phyloP scores from a whole-genome alignment of 2,329 filamentous ascomycete genomes.

The Aureobasidium sp. region DNA sequence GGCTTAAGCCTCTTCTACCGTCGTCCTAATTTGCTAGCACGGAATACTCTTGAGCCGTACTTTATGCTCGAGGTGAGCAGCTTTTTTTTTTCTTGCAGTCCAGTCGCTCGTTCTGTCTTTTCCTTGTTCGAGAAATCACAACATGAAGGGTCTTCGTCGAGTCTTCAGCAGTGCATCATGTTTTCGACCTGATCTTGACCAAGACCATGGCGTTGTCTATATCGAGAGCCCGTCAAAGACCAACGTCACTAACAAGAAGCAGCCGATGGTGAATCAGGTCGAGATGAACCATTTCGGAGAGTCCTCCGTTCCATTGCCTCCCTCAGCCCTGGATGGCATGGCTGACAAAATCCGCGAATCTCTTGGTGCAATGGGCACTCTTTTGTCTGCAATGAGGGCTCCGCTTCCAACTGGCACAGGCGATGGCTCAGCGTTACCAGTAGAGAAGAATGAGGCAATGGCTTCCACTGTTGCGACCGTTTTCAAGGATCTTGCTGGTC shows the following conservation, averaged over 20 bases:
- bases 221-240: not conserved
- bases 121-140: not conserved
- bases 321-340: conserved; percentile 19
- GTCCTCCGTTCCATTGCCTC: conserved; percentile 12
- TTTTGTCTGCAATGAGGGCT: conserved; percentile 24
- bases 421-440: conserved; percentile 33
- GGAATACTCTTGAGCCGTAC: not conserved
- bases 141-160: conserved; percentile 9
- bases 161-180: conserved; percentile 4
- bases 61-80: conserved; percentile 1
- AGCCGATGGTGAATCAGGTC: conserved; percentile 8
- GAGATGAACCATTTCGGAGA: conserved; percentile 10
- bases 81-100: not conserved
- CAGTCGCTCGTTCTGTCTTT: not conserved
- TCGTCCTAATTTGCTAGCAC: not conserved
- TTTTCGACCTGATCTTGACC: not conserved
- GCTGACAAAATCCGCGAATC: conserved; percentile 18
- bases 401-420: conserved; percentile 32
- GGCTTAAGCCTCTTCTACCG: not conserved
- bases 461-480: conserved; percentile 14
- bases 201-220: not conserved
- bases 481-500: conserved; percentile 23
- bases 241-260: conserved; percentile 1
- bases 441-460: conserved; percentile 15
- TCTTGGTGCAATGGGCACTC: conserved; percentile 19